phyloP scores from a whole-genome alignment of 495 filamentous ascomycete species.

The Penicillium samsonianum region DNA sequence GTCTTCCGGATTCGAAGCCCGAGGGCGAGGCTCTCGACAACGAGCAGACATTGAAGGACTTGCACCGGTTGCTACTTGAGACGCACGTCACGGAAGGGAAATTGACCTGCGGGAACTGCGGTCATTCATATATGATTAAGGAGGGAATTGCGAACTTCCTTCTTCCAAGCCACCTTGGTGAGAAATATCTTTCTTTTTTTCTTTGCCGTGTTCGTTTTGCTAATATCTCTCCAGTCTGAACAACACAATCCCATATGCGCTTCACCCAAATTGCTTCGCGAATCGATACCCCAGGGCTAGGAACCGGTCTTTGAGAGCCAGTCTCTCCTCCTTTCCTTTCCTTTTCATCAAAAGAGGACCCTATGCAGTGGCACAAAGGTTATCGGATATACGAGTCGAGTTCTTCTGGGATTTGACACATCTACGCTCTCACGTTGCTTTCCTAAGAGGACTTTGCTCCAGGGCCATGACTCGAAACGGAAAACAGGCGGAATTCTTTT shows the following conservation, averaged over 20 bases:
- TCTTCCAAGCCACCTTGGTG: constrained; percentile 86
- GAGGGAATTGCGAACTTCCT: constrained; percentile 97
- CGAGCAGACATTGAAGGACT: constrained; percentile 67
- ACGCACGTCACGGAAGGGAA: constrained; percentile 86
- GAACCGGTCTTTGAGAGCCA: background rate
- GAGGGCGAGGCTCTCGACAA: constrained; percentile 59
- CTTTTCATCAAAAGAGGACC: background rate
- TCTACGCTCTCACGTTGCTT: constrained; percentile 3
- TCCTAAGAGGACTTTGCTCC: background rate
- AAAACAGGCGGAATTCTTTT: constrained; percentile 16
- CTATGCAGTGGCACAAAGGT: constrained; percentile 1
- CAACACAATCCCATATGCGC: background rate
- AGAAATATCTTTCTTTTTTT: constrained; percentile 9
- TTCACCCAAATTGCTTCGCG: constrained; percentile 1
- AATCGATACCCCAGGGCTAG: constrained; percentile 10
- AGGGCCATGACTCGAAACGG: background rate
- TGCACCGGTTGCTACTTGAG: constrained; percentile 84
- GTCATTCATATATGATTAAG: constrained; percentile 87
- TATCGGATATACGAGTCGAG: background rate
- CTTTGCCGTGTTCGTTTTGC: background rate
- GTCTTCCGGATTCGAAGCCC: constrained; percentile 64
- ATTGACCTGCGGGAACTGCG: constrained; percentile 86
- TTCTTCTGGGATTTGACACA: constrained; percentile 4
- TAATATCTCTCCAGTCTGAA: constrained; percentile 10
- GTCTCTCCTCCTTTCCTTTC: background rate